A percentile compares a stretch with the other conserved stretches of the same genome.
These are phyloP conservation scores for Reutealis trisperma DNA, from an alignment of 345 rosid genomes.

Conservation along the genomic window DNA sequence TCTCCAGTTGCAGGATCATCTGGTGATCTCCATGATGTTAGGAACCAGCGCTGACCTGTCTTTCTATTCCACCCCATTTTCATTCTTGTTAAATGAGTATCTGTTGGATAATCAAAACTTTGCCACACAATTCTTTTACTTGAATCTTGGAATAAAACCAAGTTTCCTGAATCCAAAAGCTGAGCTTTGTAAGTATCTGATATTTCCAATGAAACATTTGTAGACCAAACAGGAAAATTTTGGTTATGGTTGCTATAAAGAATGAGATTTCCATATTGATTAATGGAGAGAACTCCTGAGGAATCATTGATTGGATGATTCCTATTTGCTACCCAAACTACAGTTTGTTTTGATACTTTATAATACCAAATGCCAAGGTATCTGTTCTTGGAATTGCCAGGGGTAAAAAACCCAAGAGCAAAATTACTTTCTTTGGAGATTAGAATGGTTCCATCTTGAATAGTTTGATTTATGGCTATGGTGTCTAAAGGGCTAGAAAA, in stretches of 20 bases:
- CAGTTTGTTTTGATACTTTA: background rate
- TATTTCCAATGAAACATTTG: no score
- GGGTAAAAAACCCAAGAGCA: background rate
- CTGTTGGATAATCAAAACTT: background rate
- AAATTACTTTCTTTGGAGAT: background rate
- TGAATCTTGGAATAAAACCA: no score
- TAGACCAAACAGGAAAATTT: no score
- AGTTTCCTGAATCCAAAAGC: no score
- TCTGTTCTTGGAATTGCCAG: conserved; percentile 1
- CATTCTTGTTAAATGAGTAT: background rate
- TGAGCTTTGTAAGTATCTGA: no score
- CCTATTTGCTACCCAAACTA: conserved; percentile 8
- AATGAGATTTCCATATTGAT: conserved; percentile 19
- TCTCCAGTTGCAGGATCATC: background rate
- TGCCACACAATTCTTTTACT: no score
- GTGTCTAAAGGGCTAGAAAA: background rate
- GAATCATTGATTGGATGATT: background rate
- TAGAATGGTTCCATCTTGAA: conserved; percentile 14
- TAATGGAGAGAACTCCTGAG: background rate
- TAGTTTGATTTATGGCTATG: conserved; percentile 7
- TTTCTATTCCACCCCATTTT: background rate
- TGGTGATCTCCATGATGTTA: background rate
- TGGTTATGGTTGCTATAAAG: background rate
- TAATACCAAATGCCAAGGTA: conserved; percentile 11
- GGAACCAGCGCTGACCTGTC: background rate